Evolutionary conservation across 306 rosid species (phyloP).

Genomic region (Prunus padus): DNA sequence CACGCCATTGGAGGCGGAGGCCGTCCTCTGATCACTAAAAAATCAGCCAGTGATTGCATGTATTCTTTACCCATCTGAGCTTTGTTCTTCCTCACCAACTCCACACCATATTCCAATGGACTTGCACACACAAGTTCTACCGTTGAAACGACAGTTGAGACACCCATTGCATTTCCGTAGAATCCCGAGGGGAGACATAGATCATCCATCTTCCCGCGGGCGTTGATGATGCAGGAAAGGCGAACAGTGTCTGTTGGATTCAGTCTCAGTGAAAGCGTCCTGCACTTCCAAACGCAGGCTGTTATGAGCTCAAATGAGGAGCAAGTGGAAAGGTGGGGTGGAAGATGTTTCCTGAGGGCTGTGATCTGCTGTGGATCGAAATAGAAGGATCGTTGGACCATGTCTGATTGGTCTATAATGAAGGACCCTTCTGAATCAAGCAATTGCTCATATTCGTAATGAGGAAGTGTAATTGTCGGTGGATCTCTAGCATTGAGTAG

Average conservation of each 20-base stretch:
- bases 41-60: slow-evolving; percentile 39
- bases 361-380: slow-evolving; percentile 18
- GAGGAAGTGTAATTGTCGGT: slow-evolving; percentile 7
- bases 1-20: neutral
- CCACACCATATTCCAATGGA: slow-evolving; percentile 22
- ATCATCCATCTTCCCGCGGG: neutral
- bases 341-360: slow-evolving; percentile 19
- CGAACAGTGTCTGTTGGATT: slow-evolving; percentile 18
- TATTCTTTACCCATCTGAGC: slow-evolving; percentile 30
- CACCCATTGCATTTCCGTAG: slow-evolving; percentile 25
- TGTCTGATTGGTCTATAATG: neutral
- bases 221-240: slow-evolving; percentile 1
- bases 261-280: slow-evolving; percentile 22
- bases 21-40: slow-evolving; percentile 29
- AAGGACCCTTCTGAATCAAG: neutral
- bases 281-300: slow-evolving; percentile 33
- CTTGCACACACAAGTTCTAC: neutral
- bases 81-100: slow-evolving; percentile 30
- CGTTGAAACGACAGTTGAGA: slow-evolving; percentile 7
- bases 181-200: neutral
- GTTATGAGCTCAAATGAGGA: slow-evolving; percentile 32
- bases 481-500: slow-evolving; percentile 30
- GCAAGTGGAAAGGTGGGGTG: slow-evolving; percentile 18
- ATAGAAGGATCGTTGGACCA: slow-evolving; percentile 16
- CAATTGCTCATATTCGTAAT: slow-evolving; percentile 19